phyloP scores from a whole-genome alignment of 495 filamentous ascomycete species.

The Penicillium nucicola region DNA sequence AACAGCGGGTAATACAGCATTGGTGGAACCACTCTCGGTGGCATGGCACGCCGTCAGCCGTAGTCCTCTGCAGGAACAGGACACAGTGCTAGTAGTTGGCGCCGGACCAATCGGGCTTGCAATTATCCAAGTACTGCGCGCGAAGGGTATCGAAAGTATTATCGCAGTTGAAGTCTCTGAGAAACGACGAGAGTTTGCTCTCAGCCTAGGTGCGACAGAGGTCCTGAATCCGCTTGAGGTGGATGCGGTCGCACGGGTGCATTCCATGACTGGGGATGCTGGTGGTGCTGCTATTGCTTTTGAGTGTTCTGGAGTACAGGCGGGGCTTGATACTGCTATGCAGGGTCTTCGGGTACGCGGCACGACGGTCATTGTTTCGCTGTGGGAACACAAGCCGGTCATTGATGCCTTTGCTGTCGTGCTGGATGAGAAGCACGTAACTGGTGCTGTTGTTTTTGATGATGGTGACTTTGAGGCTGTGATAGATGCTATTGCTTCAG shows the following conservation, averaged over 20 bases:
- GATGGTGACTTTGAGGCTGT: constrained; percentile 53
- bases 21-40: constrained; percentile 61
- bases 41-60: constrained; percentile 64
- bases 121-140: constrained; percentile 54
- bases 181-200: constrained; percentile 15
- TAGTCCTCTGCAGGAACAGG: constrained; percentile 46
- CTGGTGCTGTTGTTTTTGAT: constrained; percentile 34
- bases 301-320: constrained; percentile 29
- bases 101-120: constrained; percentile 63
- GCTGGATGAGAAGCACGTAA: constrained; percentile 23
- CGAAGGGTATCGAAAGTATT: constrained; percentile 47
- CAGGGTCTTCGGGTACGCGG: constrained; percentile 17
- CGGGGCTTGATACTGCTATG: constrained; percentile 26
- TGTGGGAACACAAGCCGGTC: constrained; percentile 24
- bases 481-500: constrained; percentile 50
- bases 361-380: constrained; percentile 23
- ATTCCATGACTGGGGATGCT: constrained; percentile 9
- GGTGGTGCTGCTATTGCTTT: constrained; percentile 22
- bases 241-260: constrained; percentile 18
- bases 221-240: constrained; percentile 18
- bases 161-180: constrained; percentile 42
- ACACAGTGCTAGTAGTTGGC: constrained; percentile 54
- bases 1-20: constrained; percentile 29
- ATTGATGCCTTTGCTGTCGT: constrained; percentile 23
- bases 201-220: constrained; percentile 19